Evolutionary conservation across 768 basidiomycete species (phyloP), one percentile per base, ranked within the genome.

Genomic region (Suillus weaverae): DNA sequence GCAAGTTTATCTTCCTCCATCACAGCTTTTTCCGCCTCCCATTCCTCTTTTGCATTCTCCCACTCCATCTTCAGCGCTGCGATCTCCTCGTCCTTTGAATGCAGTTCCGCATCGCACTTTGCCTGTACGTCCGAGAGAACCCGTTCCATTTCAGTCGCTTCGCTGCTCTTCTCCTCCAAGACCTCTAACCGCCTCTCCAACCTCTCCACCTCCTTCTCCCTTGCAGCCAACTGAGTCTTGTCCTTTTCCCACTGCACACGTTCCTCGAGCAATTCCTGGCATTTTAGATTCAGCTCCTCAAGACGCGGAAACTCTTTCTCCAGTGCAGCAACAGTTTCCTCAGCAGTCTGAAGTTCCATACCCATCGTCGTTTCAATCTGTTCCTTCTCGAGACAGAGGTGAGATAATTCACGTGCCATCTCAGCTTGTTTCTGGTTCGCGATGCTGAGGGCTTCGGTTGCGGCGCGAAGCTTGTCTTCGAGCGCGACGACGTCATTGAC

Each of bases 341-440:
- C 85, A 1, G 89, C 86, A 54, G 75, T 83, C 71, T 89, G 87
- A 44, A 90, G 75, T 65, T 92, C 90, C 79, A 88, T 80, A 1
- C 81, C 80, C 78, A 89, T 80, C 66, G 83, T 81, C 2, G 86
- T 86, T 73, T 91, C 87, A 16, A 88, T 77, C 68, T 90, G 83
- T 57, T 86, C 83, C 77, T 90, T 92, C 73, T 93, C 92, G 62
- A 89, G 71, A 64, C 78, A 80, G 55, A 90, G 74, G 66, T 87
- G 77, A 11, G 86, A 84, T 60, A 92, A 68, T 67, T 92, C 91
- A 57, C 86, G 81, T 18, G 80, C 75, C 78, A 89, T 73, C 67
- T 89, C 86, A 7, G 80, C 86, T 68, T 87, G 87, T 68, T 86
- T 85, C 75, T 82, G 85, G 61, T 82, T 85, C 4, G 89, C 86